Evolutionary conservation across 805 yeast species (phyloP).

Genomic region (Groenewaldozyma tartarivorans): DNA sequence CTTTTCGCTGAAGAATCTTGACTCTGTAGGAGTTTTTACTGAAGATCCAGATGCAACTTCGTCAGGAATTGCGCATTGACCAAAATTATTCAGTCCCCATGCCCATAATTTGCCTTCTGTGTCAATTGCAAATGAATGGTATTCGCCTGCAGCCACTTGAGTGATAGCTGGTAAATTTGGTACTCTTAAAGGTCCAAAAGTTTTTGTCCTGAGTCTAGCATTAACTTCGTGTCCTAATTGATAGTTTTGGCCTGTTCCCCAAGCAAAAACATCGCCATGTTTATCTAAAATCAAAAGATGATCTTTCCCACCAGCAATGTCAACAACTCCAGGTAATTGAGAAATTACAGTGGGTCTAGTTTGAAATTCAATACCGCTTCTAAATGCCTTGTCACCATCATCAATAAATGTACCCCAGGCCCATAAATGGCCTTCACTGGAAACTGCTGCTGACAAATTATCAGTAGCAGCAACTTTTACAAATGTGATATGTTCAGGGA

Average conservation of each 20-base stretch:
- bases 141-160: conserved; percentile 86
- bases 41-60: conserved; percentile 55
- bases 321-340: conserved; percentile 59
- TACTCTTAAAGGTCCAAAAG: conserved; percentile 62
- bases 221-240: conserved; percentile 79
- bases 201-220: conserved; percentile 22
- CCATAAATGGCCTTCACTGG: conserved; percentile 76
- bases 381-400: conserved; percentile 85
- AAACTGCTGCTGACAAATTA: conserved; percentile 72
- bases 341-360: conserved; percentile 53
- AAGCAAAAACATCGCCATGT: conserved; percentile 81
- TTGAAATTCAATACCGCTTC: conserved; percentile 55
- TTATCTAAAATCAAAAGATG: conserved; percentile 77
- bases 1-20: conserved; percentile 52
- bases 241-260: conserved; percentile 95
- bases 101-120: conserved; percentile 59
- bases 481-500: conserved; percentile 43
- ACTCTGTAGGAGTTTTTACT: conserved; percentile 63
- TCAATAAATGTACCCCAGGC: conserved; percentile 93
- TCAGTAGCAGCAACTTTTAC: conserved; percentile 88
- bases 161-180: conserved; percentile 74
- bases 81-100: conserved; percentile 97
- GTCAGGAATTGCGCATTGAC: conserved; percentile 83
- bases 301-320: conserved; percentile 87
- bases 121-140: conserved; percentile 88